Evolutionary conservation across 2,329 filamentous ascomycete species (phyloP).

Genomic region (Fusarium tricinctum): DNA sequence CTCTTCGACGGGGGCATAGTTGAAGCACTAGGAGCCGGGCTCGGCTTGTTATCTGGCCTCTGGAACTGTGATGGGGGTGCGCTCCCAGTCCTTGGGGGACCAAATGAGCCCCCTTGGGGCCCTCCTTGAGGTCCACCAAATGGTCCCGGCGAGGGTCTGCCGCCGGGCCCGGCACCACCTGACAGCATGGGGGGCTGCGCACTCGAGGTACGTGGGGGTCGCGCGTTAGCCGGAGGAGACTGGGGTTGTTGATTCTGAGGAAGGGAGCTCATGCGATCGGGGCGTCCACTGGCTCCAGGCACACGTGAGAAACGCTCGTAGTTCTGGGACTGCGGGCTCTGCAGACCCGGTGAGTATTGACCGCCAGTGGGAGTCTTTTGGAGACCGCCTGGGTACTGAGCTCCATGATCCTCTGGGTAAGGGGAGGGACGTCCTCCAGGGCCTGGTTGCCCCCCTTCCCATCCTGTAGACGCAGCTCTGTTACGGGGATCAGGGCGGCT

Average conservation of each 20-base stretch:
- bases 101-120: slow-evolving; percentile 32
- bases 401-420: slow-evolving; percentile 45
- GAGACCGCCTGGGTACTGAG: slow-evolving; percentile 50
- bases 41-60: slow-evolving; percentile 50
- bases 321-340: slow-evolving; percentile 40
- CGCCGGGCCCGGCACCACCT: slow-evolving; percentile 39
- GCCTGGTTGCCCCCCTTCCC: slow-evolving; percentile 53
- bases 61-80: slow-evolving; percentile 55
- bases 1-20: slow-evolving; percentile 57
- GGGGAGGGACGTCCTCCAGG: slow-evolving; percentile 45
- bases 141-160: slow-evolving; percentile 45
- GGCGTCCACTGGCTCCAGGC: slow-evolving; percentile 51
- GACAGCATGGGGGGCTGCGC: slow-evolving; percentile 41
- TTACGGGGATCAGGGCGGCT: slow-evolving; percentile 56
- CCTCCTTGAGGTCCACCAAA: slow-evolving; percentile 37
- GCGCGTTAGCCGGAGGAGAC: slow-evolving; percentile 20
- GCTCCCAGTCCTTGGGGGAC: slow-evolving; percentile 54
- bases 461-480: slow-evolving; percentile 61
- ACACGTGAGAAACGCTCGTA: slow-evolving; percentile 52
- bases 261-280: slow-evolving; percentile 54
- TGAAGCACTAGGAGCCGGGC: slow-evolving; percentile 51
- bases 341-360: slow-evolving; percentile 42
- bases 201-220: slow-evolving; percentile 46
- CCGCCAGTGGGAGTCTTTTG: slow-evolving; percentile 49
- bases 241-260: slow-evolving; percentile 42